phyloP scores from a whole-genome alignment of 805 yeast genomes.

The Candida peoriensis region DNA sequence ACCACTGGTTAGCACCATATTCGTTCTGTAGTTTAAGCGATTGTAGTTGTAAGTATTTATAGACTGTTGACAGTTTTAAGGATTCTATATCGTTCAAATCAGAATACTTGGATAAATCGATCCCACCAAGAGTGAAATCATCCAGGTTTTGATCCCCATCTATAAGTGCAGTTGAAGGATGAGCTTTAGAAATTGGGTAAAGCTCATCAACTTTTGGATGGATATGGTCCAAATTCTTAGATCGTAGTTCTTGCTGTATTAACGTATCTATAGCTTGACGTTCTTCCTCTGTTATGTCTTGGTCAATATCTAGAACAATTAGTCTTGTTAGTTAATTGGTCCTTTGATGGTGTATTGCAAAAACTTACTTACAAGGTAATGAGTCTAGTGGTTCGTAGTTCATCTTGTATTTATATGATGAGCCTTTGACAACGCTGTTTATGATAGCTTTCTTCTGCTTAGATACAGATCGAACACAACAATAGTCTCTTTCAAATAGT shows the following conservation, averaged over 20 bases:
- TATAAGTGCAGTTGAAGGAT: neutral
- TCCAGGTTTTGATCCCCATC: neutral
- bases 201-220: conserved; percentile 3
- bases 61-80: conserved; percentile 23
- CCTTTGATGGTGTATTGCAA: neutral
- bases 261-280: conserved; percentile 9
- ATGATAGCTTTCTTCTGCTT: too few species aligned
- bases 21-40: conserved; percentile 34
- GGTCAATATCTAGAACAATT: conserved; percentile 31
- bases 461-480: too few species aligned
- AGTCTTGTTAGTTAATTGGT: conserved; percentile 7
- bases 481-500: too few species aligned
- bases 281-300: conserved; percentile 31
- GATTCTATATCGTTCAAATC: conserved; percentile 20
- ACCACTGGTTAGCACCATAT: conserved; percentile 33
- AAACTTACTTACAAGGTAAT: conserved; percentile 33
- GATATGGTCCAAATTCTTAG: neutral
- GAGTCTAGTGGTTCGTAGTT: conserved; percentile 34
- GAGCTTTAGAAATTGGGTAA: neutral
- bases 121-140: conserved; percentile 4
- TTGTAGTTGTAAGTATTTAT: conserved; percentile 28
- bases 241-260: conserved; percentile 2
- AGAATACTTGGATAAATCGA: conserved; percentile 4
- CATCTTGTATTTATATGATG: conserved; percentile 7
- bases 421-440: neutral